Conservation (phyloP, 2,329 filamentous ascomycete species). For the Ophiocordyceps camponoti-saundersi region DNA sequence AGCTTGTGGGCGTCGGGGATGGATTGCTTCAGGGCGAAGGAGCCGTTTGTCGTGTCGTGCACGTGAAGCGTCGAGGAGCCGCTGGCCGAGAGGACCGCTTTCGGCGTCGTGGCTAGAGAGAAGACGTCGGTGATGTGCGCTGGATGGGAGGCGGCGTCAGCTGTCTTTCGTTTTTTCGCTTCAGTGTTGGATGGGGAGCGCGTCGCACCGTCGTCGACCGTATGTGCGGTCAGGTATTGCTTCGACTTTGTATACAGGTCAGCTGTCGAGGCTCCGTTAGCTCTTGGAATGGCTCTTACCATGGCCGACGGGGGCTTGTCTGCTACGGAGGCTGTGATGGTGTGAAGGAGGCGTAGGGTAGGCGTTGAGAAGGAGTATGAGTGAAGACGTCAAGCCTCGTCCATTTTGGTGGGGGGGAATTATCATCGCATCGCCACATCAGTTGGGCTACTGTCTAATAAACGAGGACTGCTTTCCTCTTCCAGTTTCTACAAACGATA, state of each 20-base stretch:
- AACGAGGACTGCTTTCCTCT: too few relatives aligned
- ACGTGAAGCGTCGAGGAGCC: constrained; percentile 71
- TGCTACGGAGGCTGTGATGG: too few relatives aligned
- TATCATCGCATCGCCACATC: neutral
- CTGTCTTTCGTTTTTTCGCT: neutral
- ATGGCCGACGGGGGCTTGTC: neutral
- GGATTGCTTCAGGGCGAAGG: constrained; percentile 65
- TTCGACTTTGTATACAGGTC: constrained; percentile 51
- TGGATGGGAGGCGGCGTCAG: constrained; percentile 16
- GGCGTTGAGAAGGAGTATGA: neutral
- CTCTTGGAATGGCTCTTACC: neutral
- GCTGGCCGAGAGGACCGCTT: constrained; percentile 63
- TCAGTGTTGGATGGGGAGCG: too few relatives aligned
- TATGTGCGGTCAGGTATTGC: constrained; percentile 90
- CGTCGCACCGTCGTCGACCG: constrained; percentile 62
- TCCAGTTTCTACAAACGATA: neutral
- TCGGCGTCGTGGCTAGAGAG: constrained; percentile 59
- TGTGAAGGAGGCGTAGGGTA: neutral
- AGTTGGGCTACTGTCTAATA: too few relatives aligned
- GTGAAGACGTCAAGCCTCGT: neutral
- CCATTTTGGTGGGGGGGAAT: neutral
- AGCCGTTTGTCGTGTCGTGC: constrained; percentile 53
- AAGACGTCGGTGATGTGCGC: constrained; percentile 78
- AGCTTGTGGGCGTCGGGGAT: constrained; percentile 68
- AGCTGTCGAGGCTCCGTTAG: neutral